These are phyloP conservation scores for Hemileccinum impolitum DNA, from an alignment of 768 basidiomycete genomes.

Conservation along the genomic window DNA sequence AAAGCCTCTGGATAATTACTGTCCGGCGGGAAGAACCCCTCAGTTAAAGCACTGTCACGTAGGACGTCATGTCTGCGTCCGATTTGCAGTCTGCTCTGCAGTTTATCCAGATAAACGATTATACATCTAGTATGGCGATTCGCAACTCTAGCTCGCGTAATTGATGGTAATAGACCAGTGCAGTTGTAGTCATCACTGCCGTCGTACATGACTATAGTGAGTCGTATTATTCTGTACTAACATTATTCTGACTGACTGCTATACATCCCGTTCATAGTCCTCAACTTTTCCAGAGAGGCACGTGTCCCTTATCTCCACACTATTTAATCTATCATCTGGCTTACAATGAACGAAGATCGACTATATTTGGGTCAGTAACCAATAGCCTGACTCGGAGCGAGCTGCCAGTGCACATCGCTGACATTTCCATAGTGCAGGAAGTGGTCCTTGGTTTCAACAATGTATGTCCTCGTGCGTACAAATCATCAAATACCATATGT, in stretches of 20 bases:
- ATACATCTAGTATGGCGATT: not conserved
- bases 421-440: not conserved
- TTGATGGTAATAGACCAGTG: not conserved
- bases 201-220: not conserved
- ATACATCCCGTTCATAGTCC: not conserved
- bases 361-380: slow-evolving; percentile 1
- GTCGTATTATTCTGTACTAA: too few species aligned
- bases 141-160: not conserved
- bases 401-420: not conserved
- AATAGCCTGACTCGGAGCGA: too few species aligned
- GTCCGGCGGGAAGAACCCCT: too few species aligned
- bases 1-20: too few species aligned
- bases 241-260: not conserved
- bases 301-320: not conserved
- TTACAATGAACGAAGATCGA: not conserved
- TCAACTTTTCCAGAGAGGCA: slow-evolving; percentile 3
- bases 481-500: not conserved
- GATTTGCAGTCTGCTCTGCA: not conserved
- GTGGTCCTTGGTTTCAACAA: not conserved
- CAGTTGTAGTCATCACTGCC: not conserved
- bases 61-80: not conserved
- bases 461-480: not conserved
- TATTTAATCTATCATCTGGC: too few species aligned
- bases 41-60: too few species aligned
- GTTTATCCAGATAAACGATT: not conserved